These are phyloP conservation scores for Suillus cothurnatus DNA, from an alignment of 768 basidiomycete species.

Conservation along the genomic window DNA sequence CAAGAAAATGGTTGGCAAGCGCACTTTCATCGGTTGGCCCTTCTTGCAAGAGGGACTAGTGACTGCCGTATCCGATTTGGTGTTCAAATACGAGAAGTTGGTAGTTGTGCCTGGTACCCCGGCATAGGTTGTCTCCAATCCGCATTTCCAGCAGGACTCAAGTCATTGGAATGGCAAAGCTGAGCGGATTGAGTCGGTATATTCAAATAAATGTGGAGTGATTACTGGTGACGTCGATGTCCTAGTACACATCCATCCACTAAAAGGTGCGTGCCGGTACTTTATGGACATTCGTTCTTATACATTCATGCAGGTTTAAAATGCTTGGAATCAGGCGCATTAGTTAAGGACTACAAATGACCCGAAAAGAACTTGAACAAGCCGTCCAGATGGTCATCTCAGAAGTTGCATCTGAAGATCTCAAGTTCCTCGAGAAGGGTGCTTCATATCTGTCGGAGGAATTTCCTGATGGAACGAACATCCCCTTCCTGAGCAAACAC, in stretches of 20 bases:
- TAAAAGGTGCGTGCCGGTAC: slow-evolving; percentile 67
- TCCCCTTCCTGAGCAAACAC: slow-evolving; percentile 95
- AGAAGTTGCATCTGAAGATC: slow-evolving; percentile 86
- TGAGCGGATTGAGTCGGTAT: slow-evolving; percentile 77
- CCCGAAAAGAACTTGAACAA: slow-evolving; percentile 77
- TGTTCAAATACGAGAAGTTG: slow-evolving; percentile 85
- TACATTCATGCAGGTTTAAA: slow-evolving; percentile 66
- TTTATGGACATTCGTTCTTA: neutral
- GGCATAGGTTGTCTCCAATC: slow-evolving; percentile 64
- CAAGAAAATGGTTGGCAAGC: slow-evolving; percentile 68
- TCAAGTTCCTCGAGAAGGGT: slow-evolving; percentile 78
- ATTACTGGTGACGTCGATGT: slow-evolving; percentile 81
- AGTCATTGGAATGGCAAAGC: slow-evolving; percentile 79
- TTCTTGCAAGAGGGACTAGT: slow-evolving; percentile 93
- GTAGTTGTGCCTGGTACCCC: slow-evolving; percentile 50
- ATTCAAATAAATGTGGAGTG: slow-evolving; percentile 89
- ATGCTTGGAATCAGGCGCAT: slow-evolving; percentile 83
- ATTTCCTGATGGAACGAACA: slow-evolving; percentile 86
- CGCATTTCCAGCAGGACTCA: slow-evolving; percentile 70
- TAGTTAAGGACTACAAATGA: slow-evolving; percentile 93
- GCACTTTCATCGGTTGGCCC: slow-evolving; percentile 88
- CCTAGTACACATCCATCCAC: slow-evolving; percentile 83
- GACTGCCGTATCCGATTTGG: slow-evolving; percentile 80
- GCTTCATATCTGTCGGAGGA: slow-evolving; percentile 85
- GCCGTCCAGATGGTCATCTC: slow-evolving; percentile 86